A percentile compares a stretch with the other conserved stretches of the same genome.
These are phyloP conservation scores for Fusarium papillatum DNA, from an alignment of 2,329 filamentous ascomycete species.

Conservation along the genomic window DNA sequence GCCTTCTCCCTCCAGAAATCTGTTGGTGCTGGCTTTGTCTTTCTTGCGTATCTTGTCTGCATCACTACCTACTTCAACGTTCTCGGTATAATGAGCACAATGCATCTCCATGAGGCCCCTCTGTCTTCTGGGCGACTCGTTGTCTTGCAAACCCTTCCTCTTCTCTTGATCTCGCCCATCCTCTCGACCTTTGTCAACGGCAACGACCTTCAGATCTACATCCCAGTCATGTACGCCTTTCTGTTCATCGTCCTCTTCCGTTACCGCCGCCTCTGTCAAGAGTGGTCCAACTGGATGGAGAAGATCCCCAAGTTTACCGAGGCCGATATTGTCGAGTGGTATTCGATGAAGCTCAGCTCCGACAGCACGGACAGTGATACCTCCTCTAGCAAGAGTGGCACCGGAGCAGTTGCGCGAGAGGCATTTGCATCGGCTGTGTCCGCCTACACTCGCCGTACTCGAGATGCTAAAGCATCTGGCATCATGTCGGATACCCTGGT, in stretches of 20 bases:
- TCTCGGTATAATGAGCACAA: constrained; percentile 33
- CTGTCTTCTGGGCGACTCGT: constrained; percentile 23
- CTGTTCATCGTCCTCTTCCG: constrained; percentile 11
- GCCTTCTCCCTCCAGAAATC: constrained; percentile 25
- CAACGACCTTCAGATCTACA: constrained; percentile 29
- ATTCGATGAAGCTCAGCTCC: constrained; percentile 8
- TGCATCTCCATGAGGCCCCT: constrained; percentile 30
- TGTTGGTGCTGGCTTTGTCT: constrained; percentile 25
- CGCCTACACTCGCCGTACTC: constrained; percentile 18
- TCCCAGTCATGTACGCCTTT: constrained; percentile 33
- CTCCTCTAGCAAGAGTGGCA: background rate
- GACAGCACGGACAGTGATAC: background rate
- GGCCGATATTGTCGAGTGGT: constrained; percentile 31
- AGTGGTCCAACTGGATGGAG: constrained; percentile 35
- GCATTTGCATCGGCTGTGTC: constrained; percentile 13
- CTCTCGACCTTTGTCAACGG: constrained; percentile 32
- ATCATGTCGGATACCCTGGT: constrained; percentile 22
- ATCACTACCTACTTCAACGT: constrained; percentile 36
- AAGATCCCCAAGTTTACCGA: constrained; percentile 27
- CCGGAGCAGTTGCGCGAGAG: constrained; percentile 3
- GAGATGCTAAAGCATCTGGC: constrained; percentile 1
- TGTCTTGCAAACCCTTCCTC: constrained; percentile 24
- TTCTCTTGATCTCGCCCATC: constrained; percentile 28
- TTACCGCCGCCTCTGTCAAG: constrained; percentile 27
- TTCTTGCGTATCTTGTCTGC: constrained; percentile 26